Conservation (phyloP, 2,329 filamentous ascomycete species). For the Cytospora piceae region DNA sequence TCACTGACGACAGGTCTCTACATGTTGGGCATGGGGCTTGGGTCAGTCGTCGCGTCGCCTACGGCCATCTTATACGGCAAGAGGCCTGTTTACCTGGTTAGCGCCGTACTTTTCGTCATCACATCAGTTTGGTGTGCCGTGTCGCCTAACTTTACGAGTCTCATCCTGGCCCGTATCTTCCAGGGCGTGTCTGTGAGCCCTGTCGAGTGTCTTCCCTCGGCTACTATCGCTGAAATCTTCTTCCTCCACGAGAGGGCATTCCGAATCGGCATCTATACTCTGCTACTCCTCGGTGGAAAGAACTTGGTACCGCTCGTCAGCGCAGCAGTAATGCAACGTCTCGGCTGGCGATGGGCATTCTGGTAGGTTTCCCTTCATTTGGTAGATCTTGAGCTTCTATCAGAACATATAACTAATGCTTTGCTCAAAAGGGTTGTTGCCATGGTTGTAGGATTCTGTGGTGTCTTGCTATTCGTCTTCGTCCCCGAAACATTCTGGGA, state of each 20-base stretch:
- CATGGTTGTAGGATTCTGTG: constrained; percentile 74
- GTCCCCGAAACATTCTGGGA: constrained; percentile 98
- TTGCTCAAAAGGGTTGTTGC: constrained; percentile 68
- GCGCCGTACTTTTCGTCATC: constrained; percentile 75
- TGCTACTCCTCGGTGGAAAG: constrained; percentile 87
- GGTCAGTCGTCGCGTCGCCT: constrained; percentile 81
- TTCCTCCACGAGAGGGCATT: constrained; percentile 89
- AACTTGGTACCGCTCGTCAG: constrained; percentile 87
- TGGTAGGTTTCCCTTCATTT: constrained; percentile 57
- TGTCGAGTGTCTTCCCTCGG: constrained; percentile 89
- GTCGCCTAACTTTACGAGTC: constrained; percentile 79
- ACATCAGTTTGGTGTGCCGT: constrained; percentile 83
- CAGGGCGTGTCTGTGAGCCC: constrained; percentile 88
- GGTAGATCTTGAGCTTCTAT: too few relatives aligned
- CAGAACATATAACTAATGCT: not conserved
- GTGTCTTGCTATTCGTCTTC: constrained; percentile 79
- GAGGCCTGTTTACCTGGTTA: constrained; percentile 82
- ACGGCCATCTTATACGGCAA: constrained; percentile 93
- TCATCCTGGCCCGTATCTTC: constrained; percentile 81
- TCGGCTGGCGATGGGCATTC: constrained; percentile 90
- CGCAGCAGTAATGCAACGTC: constrained; percentile 76
- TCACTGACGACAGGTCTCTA: constrained; percentile 88
- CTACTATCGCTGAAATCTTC: constrained; percentile 94
- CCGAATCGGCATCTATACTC: constrained; percentile 88
- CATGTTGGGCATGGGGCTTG: constrained; percentile 90